These are phyloP conservation scores for Crithidia sp. DNA, from an alignment of 208 protist genomes.

Conservation along the genomic window DNA sequence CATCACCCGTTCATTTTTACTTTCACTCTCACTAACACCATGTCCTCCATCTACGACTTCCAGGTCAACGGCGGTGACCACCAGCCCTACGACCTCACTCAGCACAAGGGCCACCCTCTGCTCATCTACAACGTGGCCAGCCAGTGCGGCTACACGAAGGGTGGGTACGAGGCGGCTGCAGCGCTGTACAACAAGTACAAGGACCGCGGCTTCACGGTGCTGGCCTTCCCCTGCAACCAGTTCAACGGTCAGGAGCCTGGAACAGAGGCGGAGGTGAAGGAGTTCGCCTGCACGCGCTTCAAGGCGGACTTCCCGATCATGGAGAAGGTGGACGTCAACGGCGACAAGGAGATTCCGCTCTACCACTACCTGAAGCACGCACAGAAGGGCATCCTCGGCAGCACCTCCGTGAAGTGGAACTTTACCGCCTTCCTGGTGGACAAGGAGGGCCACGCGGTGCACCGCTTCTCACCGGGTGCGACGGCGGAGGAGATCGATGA, in stretches of 20 bases:
- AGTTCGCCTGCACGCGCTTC: conserved; percentile 71
- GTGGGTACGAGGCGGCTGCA: conserved; percentile 78
- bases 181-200: conserved; percentile 91
- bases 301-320: conserved; percentile 87
- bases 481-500: conserved; percentile 60
- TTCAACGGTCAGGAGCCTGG: conserved; percentile 24
- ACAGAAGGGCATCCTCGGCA: conserved; percentile 62
- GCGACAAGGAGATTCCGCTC: conserved; percentile 74
- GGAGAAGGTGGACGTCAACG: conserved; percentile 93
- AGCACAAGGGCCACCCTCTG: conserved; percentile 90
- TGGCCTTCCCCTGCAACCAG: conserved; percentile 91
- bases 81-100: conserved; percentile 82
- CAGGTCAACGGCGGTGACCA: conserved; percentile 65
- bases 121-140: conserved; percentile 94
- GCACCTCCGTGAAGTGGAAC: conserved; percentile 92
- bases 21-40: conserved; percentile 7
- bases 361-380: conserved; percentile 85
- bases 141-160: conserved; percentile 90
- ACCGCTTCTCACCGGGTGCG: conserved; percentile 76
- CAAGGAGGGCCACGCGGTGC: conserved; percentile 62
- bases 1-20: conserved; percentile 54
- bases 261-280: conserved; percentile 73
- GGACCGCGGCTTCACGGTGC: conserved; percentile 81
- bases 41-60: conserved; percentile 86
- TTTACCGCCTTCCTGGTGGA: conserved; percentile 94